Evolutionary conservation across 148 eudicot species (phyloP), one percentile per base, ranked within the genome.

Genomic region (Rhododendron williamsianum): DNA sequence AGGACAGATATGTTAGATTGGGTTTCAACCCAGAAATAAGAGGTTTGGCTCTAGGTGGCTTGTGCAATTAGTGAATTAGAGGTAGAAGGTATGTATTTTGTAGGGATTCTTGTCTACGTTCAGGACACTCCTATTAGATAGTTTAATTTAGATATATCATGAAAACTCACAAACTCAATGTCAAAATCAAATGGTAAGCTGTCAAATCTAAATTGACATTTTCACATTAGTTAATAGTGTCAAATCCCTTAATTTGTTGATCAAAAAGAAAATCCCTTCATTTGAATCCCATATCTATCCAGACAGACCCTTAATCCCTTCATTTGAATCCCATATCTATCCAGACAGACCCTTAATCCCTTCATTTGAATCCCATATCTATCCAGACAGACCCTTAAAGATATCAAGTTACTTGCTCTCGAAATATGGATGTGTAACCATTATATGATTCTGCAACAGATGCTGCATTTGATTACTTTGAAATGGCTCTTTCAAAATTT

Each of bases 381-480:
- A 9, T 60, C 69, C 69, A 60, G 25, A 60, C 69, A 21, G 25
- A 6, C 69, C 2, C 35, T 60, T 25, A 25, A 0, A 67, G 71
- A 63, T 25, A 49, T 71, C 45, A 7, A 38, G 18, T 12, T 65
- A 11, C 4, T 56, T 56, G 21, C 63, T 45, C 15, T 36, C 0
- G 12, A 74, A 33, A 27, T 74, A 27, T 74, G 30, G 36, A 13
- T 73, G 81, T n/a, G 13, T 80, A 33, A 84, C 76, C 27, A 60
- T 43, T 23, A 43, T 81, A 23, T n/a, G 76, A 16, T 80, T 58
- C 41, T 87, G 84, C 80, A 74, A 35, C 87, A 93, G 95, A 86
- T 91, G 89, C 88, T 78, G 94, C 95, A 30, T 92, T 93, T 87
- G 93, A 95, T 87, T 88, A 87, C 67, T 85, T 95, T 82, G 98